Evolutionary conservation across 805 yeast species (phyloP).

Genomic region (Ogataea naganishii): DNA sequence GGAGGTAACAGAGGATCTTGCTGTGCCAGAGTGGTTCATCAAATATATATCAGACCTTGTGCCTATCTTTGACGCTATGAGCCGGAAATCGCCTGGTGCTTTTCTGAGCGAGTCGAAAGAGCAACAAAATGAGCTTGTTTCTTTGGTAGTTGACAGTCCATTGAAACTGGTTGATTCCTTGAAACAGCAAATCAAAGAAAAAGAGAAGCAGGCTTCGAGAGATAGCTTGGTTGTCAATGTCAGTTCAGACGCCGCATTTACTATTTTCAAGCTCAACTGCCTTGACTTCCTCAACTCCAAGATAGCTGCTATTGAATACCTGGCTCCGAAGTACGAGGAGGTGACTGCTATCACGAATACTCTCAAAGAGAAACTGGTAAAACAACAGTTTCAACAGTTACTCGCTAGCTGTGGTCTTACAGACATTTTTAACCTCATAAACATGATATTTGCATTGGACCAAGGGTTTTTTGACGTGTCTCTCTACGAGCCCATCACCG

Average conservation of each 20-base stretch:
- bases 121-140: constrained; percentile 27
- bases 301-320: constrained; percentile 36
- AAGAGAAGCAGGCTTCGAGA: constrained; percentile 19
- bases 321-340: constrained; percentile 28
- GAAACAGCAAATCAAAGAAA: constrained; percentile 9
- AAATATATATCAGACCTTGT: constrained; percentile 56
- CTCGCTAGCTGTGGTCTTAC: constrained; percentile 44
- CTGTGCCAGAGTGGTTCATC: constrained; percentile 79
- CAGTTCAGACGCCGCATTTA: too few relatives aligned
- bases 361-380: constrained; percentile 30
- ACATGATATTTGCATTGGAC: constrained; percentile 61
- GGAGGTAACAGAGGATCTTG: constrained; percentile 41
- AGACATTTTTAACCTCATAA: constrained; percentile 55
- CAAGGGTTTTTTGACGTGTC: constrained; percentile 45
- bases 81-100: constrained; percentile 21
- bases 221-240: too few relatives aligned
- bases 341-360: constrained; percentile 26
- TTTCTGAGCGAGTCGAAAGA: constrained; percentile 32
- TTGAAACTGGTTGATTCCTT: constrained; percentile 25
- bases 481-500: constrained; percentile 56
- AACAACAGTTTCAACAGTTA: constrained; percentile 37
- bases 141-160: constrained; percentile 38
- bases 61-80: constrained; percentile 41
- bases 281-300: constrained; percentile 49
- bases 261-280: constrained; percentile 47